Evolutionary conservation across 768 basidiomycete species (phyloP).

Genomic region (Sporobolomyces phaffii): DNA sequence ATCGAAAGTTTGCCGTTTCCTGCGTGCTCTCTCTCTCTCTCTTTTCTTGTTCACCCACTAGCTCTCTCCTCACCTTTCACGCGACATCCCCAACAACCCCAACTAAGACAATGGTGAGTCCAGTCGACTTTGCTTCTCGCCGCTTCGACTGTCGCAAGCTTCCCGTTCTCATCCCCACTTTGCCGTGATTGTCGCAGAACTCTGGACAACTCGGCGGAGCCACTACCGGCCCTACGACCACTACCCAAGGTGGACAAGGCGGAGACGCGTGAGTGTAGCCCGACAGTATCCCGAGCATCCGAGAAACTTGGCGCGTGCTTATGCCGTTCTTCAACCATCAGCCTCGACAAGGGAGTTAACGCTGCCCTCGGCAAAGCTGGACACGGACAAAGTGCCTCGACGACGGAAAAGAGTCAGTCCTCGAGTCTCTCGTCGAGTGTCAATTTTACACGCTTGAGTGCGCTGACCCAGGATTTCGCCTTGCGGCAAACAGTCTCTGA

Average conservation of each 20-base stretch:
- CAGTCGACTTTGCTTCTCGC: background rate
- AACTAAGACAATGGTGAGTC: background rate
- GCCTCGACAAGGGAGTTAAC: slow-evolving; percentile 35
- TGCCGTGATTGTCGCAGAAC: background rate
- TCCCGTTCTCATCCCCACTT: background rate
- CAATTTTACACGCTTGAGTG: background rate
- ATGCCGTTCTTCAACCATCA: background rate
- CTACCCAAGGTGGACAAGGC: slow-evolving; percentile 3
- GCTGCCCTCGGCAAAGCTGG: background rate
- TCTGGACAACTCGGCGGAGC: background rate
- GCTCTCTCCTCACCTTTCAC: background rate
- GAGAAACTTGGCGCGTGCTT: background rate
- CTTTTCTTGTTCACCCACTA: background rate
- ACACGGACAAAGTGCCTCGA: slow-evolving; percentile 5
- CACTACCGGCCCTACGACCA: background rate
- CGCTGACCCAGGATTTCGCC: background rate
- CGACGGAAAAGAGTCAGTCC: slow-evolving; percentile 32
- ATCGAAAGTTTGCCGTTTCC: too few species aligned
- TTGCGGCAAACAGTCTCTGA: slow-evolving; percentile 13
- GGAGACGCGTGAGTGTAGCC: slow-evolving; percentile 1
- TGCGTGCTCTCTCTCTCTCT: too few species aligned
- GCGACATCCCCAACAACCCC: background rate
- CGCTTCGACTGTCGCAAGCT: background rate
- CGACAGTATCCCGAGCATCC: too few species aligned
- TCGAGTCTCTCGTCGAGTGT: background rate